Evolutionary conservation across 768 basidiomycete genomes (phyloP).

Genomic region (Mycena olivaceomarginata): DNA sequence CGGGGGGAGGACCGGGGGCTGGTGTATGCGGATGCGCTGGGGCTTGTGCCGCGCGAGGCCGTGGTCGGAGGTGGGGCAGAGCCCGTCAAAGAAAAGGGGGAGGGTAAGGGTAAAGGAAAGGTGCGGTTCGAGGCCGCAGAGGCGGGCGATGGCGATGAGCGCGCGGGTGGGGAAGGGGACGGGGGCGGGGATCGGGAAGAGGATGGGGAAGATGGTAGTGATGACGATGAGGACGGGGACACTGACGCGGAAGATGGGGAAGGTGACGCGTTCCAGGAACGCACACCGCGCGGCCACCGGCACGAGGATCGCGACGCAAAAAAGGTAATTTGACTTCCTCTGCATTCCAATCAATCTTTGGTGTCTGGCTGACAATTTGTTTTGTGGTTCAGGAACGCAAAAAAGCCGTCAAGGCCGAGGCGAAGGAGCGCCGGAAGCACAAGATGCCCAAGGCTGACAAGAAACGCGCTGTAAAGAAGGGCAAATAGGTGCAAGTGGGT

Average conservation of each 20-base stretch:
- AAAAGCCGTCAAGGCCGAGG: slow-evolving; percentile 53
- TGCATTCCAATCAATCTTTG: slow-evolving; percentile 32
- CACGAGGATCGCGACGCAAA: slow-evolving; percentile 95
- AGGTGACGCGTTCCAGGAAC: slow-evolving; percentile 66
- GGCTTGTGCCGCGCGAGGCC: slow-evolving; percentile 68
- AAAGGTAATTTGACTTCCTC: slow-evolving; percentile 72
- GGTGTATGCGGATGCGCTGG: slow-evolving; percentile 93
- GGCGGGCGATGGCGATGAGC: not conserved
- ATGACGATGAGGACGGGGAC: slow-evolving; percentile 50
- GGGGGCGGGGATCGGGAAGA: not conserved
- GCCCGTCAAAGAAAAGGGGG: not conserved
- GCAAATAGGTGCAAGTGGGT: slow-evolving; percentile 47
- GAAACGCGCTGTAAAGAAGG: slow-evolving; percentile 86
- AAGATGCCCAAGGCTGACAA: slow-evolving; percentile 99
- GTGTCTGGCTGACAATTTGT: slow-evolving; percentile 20
- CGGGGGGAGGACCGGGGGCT: slow-evolving; percentile 83
- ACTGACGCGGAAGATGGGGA: slow-evolving; percentile 60
- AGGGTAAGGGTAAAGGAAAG: not conserved
- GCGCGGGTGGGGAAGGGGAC: not conserved
- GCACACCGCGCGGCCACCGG: slow-evolving; percentile 74
- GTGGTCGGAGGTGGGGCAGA: not conserved
- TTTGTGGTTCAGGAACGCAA: slow-evolving; percentile 85
- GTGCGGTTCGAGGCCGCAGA: slow-evolving; percentile 7
- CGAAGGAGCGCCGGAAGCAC: slow-evolving; percentile 77
- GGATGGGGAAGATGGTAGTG: slow-evolving; percentile 49